Percentiles rank a stretch among this genome's conserved stretches.
These are phyloP conservation scores for Pulveroboletus frians DNA, from an alignment of 768 basidiomycete species.

Conservation along the genomic window DNA sequence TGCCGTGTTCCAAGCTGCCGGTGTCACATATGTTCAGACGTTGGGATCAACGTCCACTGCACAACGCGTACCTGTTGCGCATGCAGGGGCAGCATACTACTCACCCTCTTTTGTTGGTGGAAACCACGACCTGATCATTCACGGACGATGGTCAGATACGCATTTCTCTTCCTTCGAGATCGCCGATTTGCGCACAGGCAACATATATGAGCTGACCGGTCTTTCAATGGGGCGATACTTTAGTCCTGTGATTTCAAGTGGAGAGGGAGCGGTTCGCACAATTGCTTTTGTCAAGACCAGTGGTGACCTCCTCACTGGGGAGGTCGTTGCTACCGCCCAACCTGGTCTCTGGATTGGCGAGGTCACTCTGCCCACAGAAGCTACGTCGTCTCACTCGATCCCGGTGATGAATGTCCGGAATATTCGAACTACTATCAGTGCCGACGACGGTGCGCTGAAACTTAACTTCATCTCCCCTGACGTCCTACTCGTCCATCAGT, in stretches of 20 bases:
- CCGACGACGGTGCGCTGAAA: constrained; percentile 38
- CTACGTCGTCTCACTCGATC: constrained; percentile 26
- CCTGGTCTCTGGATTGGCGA: constrained; percentile 63
- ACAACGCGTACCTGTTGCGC: constrained; percentile 44
- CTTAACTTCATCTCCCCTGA: constrained; percentile 54
- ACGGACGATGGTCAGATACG: constrained; percentile 64
- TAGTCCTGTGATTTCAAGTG: constrained; percentile 49
- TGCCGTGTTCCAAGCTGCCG: constrained; percentile 66
- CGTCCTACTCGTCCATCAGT: constrained; percentile 58
- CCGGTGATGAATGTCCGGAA: constrained; percentile 44
- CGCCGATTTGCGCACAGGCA: constrained; percentile 43
- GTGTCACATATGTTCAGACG: constrained; percentile 30
- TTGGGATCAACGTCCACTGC: constrained; percentile 27
- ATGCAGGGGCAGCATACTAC: constrained; percentile 51
- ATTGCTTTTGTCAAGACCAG: constrained; percentile 62
- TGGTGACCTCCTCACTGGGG: constrained; percentile 55
- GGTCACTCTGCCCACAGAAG: constrained; percentile 42
- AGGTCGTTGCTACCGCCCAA: constrained; percentile 59
- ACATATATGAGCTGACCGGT: constrained; percentile 46
- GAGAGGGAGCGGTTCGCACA: constrained; percentile 37
- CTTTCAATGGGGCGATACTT: constrained; percentile 64
- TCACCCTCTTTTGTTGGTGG: constrained; percentile 53
- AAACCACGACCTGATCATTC: constrained; percentile 47
- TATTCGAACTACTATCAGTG: constrained; percentile 47
- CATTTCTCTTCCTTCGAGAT: constrained; percentile 63